phyloP scores from a whole-genome alignment of 192 early-diverging fungal genomes.

The Chytriomyces sp. region DNA sequence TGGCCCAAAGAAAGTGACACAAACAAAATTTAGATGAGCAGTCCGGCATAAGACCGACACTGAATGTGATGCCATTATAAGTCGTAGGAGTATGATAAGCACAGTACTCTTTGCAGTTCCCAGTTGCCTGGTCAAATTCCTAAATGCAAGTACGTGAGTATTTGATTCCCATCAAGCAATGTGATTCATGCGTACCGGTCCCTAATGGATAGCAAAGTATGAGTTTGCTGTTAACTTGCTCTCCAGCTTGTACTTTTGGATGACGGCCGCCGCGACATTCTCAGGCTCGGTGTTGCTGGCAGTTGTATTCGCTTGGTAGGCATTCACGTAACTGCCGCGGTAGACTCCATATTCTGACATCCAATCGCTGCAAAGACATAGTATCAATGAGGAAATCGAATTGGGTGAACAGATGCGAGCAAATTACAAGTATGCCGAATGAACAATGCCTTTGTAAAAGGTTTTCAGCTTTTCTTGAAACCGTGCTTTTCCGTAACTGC shows the following conservation, averaged over 20 bases:
- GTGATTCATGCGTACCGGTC: background rate
- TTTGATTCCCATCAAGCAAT: background rate
- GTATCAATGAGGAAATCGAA: background rate
- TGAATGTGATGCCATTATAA: background rate
- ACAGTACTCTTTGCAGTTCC: background rate
- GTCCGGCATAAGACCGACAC: background rate
- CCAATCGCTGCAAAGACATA: background rate
- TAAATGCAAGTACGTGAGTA: background rate
- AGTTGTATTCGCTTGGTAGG: background rate
- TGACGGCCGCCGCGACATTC: background rate
- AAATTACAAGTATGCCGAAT: background rate
- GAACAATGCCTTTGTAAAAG: background rate
- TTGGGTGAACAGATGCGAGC: background rate
- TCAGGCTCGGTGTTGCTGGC: background rate
- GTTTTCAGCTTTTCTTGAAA: background rate
- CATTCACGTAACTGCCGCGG: background rate
- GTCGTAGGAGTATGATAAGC: background rate
- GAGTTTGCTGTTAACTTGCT: background rate
- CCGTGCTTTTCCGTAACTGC: background rate
- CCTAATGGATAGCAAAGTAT: background rate
- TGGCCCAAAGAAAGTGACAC: background rate
- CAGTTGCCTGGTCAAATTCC: background rate
- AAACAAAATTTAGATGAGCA: background rate
- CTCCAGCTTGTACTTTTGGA: background rate
- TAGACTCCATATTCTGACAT: slow-evolving; percentile 2